These are phyloP conservation scores for Saturnispora bothae DNA, from an alignment of 805 yeast species.

Conservation along the genomic window DNA sequence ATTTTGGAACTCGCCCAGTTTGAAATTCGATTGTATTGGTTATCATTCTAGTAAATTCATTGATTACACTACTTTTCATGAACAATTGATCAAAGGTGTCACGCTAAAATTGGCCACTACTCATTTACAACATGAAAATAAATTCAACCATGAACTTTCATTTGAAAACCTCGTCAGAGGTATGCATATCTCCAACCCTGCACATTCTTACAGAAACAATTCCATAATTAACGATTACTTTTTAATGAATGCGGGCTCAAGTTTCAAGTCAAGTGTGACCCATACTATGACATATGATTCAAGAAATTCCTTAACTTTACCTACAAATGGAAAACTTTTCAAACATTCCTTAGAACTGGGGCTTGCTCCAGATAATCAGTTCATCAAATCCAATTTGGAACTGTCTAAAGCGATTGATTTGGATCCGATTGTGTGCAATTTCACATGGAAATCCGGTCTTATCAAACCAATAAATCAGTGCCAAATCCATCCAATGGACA, in stretches of 20 bases:
- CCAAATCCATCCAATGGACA: constrained; percentile 34
- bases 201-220: constrained; percentile 20
- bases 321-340: constrained; percentile 31
- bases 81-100: constrained; percentile 34
- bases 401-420: constrained; percentile 25
- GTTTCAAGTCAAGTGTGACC: constrained; percentile 34
- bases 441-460: constrained; percentile 21
- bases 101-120: constrained; percentile 32
- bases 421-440: constrained; percentile 14
- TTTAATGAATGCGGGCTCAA: constrained; percentile 33
- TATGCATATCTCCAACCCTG: constrained; percentile 19
- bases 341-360: constrained; percentile 23
- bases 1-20: constrained; percentile 30
- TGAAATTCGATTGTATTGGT: constrained; percentile 29
- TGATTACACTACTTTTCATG: constrained; percentile 38
- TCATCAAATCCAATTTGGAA: constrained; percentile 33
- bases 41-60: constrained; percentile 35
- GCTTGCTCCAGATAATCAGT: constrained; percentile 23
- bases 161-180: constrained; percentile 36
- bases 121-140: constrained; percentile 20
- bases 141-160: constrained; percentile 37
- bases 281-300: constrained; percentile 34
- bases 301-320: constrained; percentile 34
- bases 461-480: constrained; percentile 14
- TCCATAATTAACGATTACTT: constrained; percentile 25